Base-by-base conservation (phyloP, 2,329 filamentous ascomycete genomes). In the Phyllosticta citriasiana region DNA sequence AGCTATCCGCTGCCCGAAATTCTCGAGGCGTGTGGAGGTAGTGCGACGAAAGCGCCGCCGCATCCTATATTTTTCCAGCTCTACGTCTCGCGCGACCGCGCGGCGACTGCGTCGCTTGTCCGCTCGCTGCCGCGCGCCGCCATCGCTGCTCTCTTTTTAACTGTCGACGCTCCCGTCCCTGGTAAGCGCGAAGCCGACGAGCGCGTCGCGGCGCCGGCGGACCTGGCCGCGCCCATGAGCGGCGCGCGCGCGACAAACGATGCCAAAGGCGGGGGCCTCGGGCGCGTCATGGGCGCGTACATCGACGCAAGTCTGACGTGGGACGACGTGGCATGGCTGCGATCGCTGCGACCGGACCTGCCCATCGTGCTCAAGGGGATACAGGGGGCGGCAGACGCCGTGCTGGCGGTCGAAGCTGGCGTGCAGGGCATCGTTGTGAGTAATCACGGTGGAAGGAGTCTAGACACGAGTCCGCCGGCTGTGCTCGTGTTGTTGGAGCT, bases 81-180 rank as follows among this genome's bases (percentile, higher is more conserved):
- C 5, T 87, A 87, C 66, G 81, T 86, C 57, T 80, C 85, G 70
- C 81, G 80, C 65, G 75, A 84, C 63, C 75, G 82, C 0, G 60
- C 68, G 8, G 80, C 82, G 62, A 80, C 81, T 12, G 79, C 79
- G 65, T 69, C 70, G 2, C 70, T 85, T 0, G 69, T 87, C 2
- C 70, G 67, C 10, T 70, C 77, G 22, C 80, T 80, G 1, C 71
- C 68, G 3, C 68, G 77, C 1, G 80, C 12, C 1, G 40, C 40
- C 40, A 76, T 81, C 12, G 77, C 78, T 61, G 82, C 78, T 4
- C 73, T 86, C 12, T 81, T 85, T 62, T 72, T 86, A 3, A 86
- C 84, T 0, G 78, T 84, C 3, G 84, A 86, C 68, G 76, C 79
- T 0, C 82, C 83, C 0, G 77, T 84, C 1, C 76, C 80, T 0